Evolutionary conservation across 192 early-diverging fungal genomes (phyloP), one percentile per base, ranked within the genome.

Genomic region (Coemansia sp.): DNA sequence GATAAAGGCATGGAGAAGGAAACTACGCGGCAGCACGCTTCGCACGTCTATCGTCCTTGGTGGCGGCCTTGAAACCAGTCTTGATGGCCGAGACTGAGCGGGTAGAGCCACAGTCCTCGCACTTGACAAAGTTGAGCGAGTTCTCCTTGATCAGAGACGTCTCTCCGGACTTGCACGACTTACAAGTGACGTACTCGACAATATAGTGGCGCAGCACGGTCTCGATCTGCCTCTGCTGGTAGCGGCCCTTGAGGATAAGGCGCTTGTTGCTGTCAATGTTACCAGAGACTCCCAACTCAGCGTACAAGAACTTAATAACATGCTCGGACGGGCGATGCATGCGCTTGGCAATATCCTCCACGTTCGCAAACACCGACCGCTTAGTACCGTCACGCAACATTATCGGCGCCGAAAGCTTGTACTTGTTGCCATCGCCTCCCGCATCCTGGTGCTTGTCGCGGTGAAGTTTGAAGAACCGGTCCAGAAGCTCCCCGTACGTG

Each of bases 141-240:
- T 95, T 96, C 68, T 99, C 96, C 88, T 98, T 98, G 37, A 89
- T 92, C 75, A 99, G 74, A 11, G 94, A 87, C 21, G 98, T 98
- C 61, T 99, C 94, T 28, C 92, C 89, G 14, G 91, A 93, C 77
- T 96, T 97, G 89, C 98, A 99, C 28, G 95, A 97, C 87, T 99
- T 99, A 87, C 98, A 99, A 13, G 95, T 93, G 23, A 99, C 96
- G 63, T 99, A 99, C 78, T 99, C 96, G 55, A 91, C 92, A 86
- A 99, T 97, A 73, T 99, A 99, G 62, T 91, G 91, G 75, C 96
- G 95, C 69, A 99, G 85, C 40, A 99, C 95, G 70, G 91, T 96
- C 80, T 98, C 98, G 69, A 99, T 97, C 85, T 98, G 96, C 87
- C 97, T 98, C 78, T 94, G 96, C 80, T 96, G 93, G 92, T 98